These are phyloP conservation scores for Mucor racemosus DNA, from an alignment of 371 early-diverging fungal species.

Conservation along the genomic window DNA sequence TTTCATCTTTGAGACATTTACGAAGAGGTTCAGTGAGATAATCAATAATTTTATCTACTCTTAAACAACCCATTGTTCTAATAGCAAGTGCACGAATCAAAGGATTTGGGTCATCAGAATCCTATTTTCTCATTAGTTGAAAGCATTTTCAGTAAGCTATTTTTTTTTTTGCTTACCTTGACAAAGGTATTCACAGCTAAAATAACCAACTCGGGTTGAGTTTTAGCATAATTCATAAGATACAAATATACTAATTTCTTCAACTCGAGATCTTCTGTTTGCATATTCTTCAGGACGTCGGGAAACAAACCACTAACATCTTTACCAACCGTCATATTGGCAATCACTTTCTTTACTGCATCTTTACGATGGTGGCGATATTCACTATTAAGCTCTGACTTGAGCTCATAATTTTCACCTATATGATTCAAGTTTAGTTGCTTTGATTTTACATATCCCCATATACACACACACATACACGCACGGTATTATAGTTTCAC, in stretches of 20 bases:
- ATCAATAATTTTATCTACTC: slow-evolving; percentile 94
- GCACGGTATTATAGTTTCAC: background rate
- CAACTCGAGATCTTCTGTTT: slow-evolving; percentile 95
- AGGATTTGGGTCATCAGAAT: slow-evolving; percentile 92
- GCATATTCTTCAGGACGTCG: slow-evolving; percentile 98
- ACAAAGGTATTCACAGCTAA: slow-evolving; percentile 97
- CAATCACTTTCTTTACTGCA: slow-evolving; percentile 97
- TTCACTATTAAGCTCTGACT: slow-evolving; percentile 95
- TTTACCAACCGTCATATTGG: slow-evolving; percentile 90
- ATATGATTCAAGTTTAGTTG: background rate
- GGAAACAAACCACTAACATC: slow-evolving; percentile 88
- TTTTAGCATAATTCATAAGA: slow-evolving; percentile 92
- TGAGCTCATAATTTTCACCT: slow-evolving; percentile 97
- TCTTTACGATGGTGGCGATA: slow-evolving; percentile 94
- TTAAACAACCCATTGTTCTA: slow-evolving; percentile 95
- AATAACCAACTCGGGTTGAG: slow-evolving; percentile 96
- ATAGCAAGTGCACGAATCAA: slow-evolving; percentile 96
- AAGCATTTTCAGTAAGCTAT: no score
- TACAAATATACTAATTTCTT: slow-evolving; percentile 96
- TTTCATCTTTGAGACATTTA: slow-evolving; percentile 68
- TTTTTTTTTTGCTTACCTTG: slow-evolving; percentile 60
- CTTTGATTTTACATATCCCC: background rate
- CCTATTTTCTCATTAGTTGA: slow-evolving; percentile 54
- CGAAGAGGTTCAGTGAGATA: slow-evolving; percentile 83
- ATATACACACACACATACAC: no score